A percentile compares a stretch with the other conserved stretches of the same genome.
Evolutionary conservation across 2,329 filamentous ascomycete species (phyloP).

Genomic region (Aspergillus brasiliensis): DNA sequence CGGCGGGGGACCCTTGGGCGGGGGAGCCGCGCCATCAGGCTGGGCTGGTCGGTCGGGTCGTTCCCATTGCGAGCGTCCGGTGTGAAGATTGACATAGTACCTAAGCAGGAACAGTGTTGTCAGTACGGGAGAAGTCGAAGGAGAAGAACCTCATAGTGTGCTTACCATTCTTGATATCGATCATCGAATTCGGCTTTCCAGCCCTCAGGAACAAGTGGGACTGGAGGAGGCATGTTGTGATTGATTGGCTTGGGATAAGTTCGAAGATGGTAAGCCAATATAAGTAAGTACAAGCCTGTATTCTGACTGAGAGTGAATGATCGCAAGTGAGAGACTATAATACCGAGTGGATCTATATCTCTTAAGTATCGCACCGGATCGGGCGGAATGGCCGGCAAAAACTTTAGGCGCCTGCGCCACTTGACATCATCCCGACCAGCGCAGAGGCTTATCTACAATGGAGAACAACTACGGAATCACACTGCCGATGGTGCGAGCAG

Average conservation of each 20-base stretch:
- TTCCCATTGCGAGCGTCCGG: conserved; percentile 5
- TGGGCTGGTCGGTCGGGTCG: conserved; percentile 2
- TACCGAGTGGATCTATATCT: too few species aligned
- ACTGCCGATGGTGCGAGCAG: too few species aligned
- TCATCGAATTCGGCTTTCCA: conserved; percentile 5
- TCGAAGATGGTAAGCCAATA: not conserved
- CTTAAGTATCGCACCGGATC: too few species aligned
- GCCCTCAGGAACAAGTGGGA: not conserved
- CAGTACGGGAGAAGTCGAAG: not conserved
- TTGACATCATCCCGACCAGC: too few species aligned
- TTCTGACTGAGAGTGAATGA: too few species aligned
- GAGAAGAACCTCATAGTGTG: not conserved
- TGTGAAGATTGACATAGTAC: conserved; percentile 1
- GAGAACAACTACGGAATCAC: too few species aligned
- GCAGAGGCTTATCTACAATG: too few species aligned
- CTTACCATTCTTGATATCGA: conserved; percentile 4
- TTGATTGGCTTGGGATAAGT: not conserved
- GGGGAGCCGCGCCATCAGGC: not conserved
- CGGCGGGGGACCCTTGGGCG: not conserved
- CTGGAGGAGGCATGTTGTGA: not conserved
- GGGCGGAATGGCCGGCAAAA: too few species aligned
- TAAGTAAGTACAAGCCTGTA: too few species aligned
- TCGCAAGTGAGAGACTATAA: too few species aligned
- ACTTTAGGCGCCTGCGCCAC: too few species aligned
- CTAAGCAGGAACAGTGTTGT: not conserved